Percentiles rank a stretch among this genome's conserved stretches.
These are phyloP conservation scores for Oidium heveae DNA, from an alignment of 2,329 filamentous ascomycete species.

Conservation along the genomic window DNA sequence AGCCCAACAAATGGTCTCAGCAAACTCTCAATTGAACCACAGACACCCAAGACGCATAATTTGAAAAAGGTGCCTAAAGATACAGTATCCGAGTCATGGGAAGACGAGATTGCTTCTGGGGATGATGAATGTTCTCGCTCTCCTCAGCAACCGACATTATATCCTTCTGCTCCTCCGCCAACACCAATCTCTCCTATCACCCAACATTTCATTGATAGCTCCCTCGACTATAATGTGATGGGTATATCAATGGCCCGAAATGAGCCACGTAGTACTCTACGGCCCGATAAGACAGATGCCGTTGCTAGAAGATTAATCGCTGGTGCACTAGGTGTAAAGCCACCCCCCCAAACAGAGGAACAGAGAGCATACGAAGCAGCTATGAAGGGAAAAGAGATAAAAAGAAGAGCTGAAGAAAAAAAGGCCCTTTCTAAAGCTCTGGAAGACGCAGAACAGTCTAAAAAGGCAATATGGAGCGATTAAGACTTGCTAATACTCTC, in stretches of 20 bases:
- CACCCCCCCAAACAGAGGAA: conserved; percentile 65
- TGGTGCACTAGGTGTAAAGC: conserved; percentile 57
- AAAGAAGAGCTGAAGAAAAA: conserved; percentile 45
- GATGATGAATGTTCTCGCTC: conserved; percentile 10
- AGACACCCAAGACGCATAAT: conserved; percentile 6
- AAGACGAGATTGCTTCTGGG: conserved; percentile 29
- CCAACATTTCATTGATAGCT: conserved; percentile 5
- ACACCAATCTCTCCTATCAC: conserved; percentile 30
- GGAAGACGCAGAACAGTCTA: conserved; percentile 46
- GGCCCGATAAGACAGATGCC: conserved; percentile 82
- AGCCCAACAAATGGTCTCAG: not conserved
- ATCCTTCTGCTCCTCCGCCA: conserved; percentile 32
- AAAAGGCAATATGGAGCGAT: conserved; percentile 68
- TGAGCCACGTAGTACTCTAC: conserved; percentile 10
- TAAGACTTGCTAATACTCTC: conserved; percentile 10
- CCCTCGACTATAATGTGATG: conserved; percentile 5
- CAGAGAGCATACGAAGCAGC: conserved; percentile 67
- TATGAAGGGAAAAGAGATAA: conserved; percentile 63
- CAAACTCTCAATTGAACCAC: conserved; percentile 10
- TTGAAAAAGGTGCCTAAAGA: conserved; percentile 13
- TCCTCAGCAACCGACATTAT: conserved; percentile 10
- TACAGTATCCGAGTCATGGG: conserved; percentile 46
- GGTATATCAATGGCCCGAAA: conserved; percentile 1
- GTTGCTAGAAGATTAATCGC: conserved; percentile 80
- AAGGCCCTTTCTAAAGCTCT: conserved; percentile 33